Conservation (phyloP, 345 rosid genomes). For the Ceriops decandra region DNA sequence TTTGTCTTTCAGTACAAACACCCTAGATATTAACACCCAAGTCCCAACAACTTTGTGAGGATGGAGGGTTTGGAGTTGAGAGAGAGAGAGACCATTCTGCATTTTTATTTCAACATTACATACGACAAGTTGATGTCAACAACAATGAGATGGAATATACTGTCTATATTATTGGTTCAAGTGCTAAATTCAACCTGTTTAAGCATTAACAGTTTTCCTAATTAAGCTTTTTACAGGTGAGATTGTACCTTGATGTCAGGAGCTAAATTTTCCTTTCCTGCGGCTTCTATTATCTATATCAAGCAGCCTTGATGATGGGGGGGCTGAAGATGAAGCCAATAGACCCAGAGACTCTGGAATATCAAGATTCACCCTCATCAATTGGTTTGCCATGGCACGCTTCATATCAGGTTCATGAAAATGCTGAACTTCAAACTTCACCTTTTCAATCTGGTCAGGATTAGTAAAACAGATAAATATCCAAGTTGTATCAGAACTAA, state of each 20-base stretch:
- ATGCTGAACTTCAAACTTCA: slow-evolving; percentile 48
- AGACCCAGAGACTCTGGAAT: slow-evolving; percentile 88
- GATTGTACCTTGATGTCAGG: slow-evolving; percentile 2
- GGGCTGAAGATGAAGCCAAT: slow-evolving; percentile 42
- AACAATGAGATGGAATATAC: neutral
- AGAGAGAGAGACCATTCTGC: neutral
- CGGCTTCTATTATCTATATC: slow-evolving; percentile 28
- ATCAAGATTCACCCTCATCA: slow-evolving; percentile 61
- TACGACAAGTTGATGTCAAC: neutral
- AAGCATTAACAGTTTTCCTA: neutral
- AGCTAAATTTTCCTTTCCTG: slow-evolving; percentile 24
- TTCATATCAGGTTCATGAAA: slow-evolving; percentile 39
- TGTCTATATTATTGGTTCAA: neutral
- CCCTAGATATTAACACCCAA: neutral
- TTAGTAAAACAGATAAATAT: slow-evolving; percentile 1
- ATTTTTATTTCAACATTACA: neutral
- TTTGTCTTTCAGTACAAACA: too few relatives aligned
- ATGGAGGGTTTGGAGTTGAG: too few relatives aligned
- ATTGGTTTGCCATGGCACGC: slow-evolving; percentile 38
- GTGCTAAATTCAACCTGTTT: neutral
- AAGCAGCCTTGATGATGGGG: slow-evolving; percentile 53
- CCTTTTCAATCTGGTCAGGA: slow-evolving; percentile 58
- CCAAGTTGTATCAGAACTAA: slow-evolving; percentile 2
- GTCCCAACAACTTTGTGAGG: neutral
- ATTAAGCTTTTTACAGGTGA: neutral